Evolutionary conservation across 129 eudicot genomes (phyloP).

Genomic region (Pittosporum tobira): DNA sequence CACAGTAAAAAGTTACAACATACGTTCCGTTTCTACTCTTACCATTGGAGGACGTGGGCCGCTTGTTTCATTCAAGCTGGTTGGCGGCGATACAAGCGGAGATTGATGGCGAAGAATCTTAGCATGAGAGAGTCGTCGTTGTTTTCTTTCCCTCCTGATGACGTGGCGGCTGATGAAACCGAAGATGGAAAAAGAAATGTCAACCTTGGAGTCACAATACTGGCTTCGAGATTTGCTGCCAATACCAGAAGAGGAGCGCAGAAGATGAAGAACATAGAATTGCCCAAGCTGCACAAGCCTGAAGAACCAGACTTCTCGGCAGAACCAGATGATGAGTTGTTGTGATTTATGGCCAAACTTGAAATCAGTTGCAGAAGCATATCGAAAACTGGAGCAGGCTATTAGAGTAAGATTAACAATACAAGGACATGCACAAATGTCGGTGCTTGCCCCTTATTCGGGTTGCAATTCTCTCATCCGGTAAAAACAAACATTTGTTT

Average conservation of each 20-base stretch:
- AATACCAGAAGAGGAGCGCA: constrained; percentile 67
- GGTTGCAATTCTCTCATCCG: no score
- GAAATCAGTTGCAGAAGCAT: no score
- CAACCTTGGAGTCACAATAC: constrained; percentile 51
- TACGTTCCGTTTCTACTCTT: constrained; percentile 68
- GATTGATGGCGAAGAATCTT: constrained; percentile 50
- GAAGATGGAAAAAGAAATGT: constrained; percentile 18
- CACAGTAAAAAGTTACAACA: constrained; percentile 91
- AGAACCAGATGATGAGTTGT: constrained; percentile 59
- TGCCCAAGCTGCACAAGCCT: constrained; percentile 75
- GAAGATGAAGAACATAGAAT: constrained; percentile 48
- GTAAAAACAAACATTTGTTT: no score
- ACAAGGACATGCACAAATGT: no score
- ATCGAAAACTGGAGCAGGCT: no score
- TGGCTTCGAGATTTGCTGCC: constrained; percentile 80
- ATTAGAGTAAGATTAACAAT: no score
- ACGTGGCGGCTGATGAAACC: constrained; percentile 18
- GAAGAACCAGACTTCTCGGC: constrained; percentile 90
- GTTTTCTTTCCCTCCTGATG: constrained; percentile 29
- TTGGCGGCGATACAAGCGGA: constrained; percentile 60
- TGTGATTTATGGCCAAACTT: neutral
- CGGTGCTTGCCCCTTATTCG: no score
- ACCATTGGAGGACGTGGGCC: constrained; percentile 95
- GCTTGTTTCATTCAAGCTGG: constrained; percentile 92
- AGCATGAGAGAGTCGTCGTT: constrained; percentile 60